Base-by-base conservation (phyloP, 2,329 filamentous ascomycete species). In the Fusarium hostae region DNA sequence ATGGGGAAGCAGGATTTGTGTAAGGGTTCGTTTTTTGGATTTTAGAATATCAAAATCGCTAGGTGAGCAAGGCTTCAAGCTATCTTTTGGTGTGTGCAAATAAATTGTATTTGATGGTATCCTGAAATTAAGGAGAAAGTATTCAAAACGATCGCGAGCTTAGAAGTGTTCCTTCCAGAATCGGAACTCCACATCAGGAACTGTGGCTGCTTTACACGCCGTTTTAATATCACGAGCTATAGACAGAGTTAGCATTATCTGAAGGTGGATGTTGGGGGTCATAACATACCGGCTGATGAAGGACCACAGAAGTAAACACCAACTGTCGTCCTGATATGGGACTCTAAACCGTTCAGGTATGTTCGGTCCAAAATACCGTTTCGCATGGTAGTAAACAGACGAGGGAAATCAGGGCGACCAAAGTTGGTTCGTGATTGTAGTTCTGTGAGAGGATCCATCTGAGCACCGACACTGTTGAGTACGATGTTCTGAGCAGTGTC, bases 221-320 rank as follows among this genome's bases (percentile, higher is more conserved):
- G 90, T 89, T 82, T 93, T 92, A 80, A 99, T 98, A 77, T 94
- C 90, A 73, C 94, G 89, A 10, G 95, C 95, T 83, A 88, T 85
- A 20, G 47, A 51, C 16, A 51, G n/a, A 15, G 79, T 86, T 79
- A 86, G 82, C n/a, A 48, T 35, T 22, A 16, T 15, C 20, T 37
- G 34, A 2, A 28, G 37, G 34, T n/a, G 9, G 7, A 22, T 4
- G 12, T 16, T 4, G 34, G 6, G 16, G 24, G 12, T 39, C 12
- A 28, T 20, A 26, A 84, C 86, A 81, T 81, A 89, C 87, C 87
- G 76, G 87, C 87, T 72, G 87, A 87, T 70, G 93, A 96, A 28
- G 95, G 95, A 66, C 96, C 96, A 81, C 96, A 99, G 82, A 98
- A 98, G 84, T 99, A 99, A 24, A 99, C 95, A 83, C 96, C 96